A percentile compares a stretch with the other conserved stretches of the same genome.
These are phyloP conservation scores for Suhomyces chickasaworum DNA, from an alignment of 1,139 yeast species.

Conservation along the genomic window DNA sequence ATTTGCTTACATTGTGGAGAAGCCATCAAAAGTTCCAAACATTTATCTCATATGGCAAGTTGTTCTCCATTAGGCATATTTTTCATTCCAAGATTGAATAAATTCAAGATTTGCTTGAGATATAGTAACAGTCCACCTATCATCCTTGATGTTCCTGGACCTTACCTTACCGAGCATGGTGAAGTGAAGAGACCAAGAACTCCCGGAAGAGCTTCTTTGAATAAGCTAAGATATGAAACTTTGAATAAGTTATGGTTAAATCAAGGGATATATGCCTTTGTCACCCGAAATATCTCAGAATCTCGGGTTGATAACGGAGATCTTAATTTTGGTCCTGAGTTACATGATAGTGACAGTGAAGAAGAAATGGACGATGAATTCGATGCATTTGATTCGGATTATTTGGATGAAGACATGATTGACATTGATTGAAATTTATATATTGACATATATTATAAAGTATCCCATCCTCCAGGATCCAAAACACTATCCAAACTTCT, in stretches of 20 bases:
- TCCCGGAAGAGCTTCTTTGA: conserved; percentile 59
- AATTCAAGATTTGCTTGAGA: conserved; percentile 35
- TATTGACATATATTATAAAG: conserved; percentile 53
- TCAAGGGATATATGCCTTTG: conserved; percentile 47
- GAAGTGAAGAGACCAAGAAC: conserved; percentile 60
- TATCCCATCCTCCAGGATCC: conserved; percentile 97
- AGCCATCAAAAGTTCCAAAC: conserved; percentile 20
- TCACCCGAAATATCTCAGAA: conserved; percentile 38
- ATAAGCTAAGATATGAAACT: conserved; percentile 52
- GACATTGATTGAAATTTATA: not conserved
- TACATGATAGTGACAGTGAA: conserved; percentile 10
- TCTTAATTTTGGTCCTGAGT: conserved; percentile 11
- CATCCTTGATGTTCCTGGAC: conserved; percentile 51
- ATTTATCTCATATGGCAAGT: conserved; percentile 26
- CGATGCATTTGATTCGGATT: conserved; percentile 4
- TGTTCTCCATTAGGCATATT: conserved; percentile 43
- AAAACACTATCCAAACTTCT: conserved; percentile 74
- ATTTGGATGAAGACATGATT: not conserved
- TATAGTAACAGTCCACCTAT: conserved; percentile 32
- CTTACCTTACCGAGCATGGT: conserved; percentile 72
- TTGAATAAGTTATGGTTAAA: conserved; percentile 62
- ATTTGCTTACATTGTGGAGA: conserved; percentile 40
- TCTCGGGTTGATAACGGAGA: conserved; percentile 16
- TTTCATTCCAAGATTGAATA: conserved; percentile 43
- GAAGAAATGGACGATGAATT: conserved; percentile 10